Conservation (phyloP, 768 basidiomycete species). For the Trametes cinnabarina region DNA sequence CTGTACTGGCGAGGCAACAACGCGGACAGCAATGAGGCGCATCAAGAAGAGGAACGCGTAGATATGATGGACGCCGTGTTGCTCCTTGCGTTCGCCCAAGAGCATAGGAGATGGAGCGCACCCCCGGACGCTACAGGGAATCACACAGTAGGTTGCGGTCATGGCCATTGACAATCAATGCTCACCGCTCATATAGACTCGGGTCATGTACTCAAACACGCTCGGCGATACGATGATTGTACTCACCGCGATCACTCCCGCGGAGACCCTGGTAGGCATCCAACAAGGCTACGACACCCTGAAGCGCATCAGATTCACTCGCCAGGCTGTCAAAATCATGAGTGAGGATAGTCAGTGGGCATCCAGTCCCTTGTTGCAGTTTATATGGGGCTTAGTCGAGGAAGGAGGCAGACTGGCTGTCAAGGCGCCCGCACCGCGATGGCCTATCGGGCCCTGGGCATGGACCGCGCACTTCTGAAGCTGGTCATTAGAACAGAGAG, state of each 20-base stretch:
- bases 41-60: background rate
- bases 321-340: background rate
- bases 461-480: slow-evolving; percentile 10
- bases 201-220: slow-evolving; percentile 1
- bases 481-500: too few relatives aligned
- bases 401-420: background rate
- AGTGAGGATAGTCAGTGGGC: background rate
- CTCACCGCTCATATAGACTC: background rate
- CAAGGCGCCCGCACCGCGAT: slow-evolving; percentile 4
- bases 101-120: slow-evolving; percentile 4
- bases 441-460: slow-evolving; percentile 9
- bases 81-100: slow-evolving; percentile 4
- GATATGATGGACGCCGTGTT: slow-evolving; percentile 1
- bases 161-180: background rate
- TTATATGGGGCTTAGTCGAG: background rate
- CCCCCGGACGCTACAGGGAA: background rate
- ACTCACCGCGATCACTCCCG: slow-evolving; percentile 5
- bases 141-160: background rate
- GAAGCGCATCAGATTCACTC: slow-evolving; percentile 1
- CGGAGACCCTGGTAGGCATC: background rate
- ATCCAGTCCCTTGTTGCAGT: background rate
- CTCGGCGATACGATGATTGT: background rate
- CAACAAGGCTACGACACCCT: background rate
- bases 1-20: background rate
- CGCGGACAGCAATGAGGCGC: background rate